Evolutionary conservation across 2,329 filamentous ascomycete genomes (phyloP).

Genomic region (Pestalotiopsis sp.): DNA sequence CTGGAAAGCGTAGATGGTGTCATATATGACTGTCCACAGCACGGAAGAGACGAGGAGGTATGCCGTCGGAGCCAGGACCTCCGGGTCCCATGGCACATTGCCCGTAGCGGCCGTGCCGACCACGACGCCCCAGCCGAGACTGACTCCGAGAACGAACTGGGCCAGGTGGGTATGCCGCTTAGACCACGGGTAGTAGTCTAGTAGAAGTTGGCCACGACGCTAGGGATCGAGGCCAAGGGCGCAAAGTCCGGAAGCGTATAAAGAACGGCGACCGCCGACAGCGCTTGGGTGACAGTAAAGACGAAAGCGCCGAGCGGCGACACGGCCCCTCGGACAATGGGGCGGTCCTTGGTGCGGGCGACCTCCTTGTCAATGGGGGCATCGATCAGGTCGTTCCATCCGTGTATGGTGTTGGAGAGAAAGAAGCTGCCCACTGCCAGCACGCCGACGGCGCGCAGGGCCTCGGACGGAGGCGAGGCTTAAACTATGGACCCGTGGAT

Average conservation of each 20-base stretch:
- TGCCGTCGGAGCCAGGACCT: conserved; percentile 18
- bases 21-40: conserved; percentile 34
- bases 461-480: conserved; percentile 10
- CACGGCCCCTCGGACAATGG: conserved; percentile 35
- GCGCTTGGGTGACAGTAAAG: conserved; percentile 28
- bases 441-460: conserved; percentile 17
- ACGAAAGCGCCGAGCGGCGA: conserved; percentile 26
- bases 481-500: conserved; percentile 10
- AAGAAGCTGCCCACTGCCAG: conserved; percentile 30
- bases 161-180: conserved; percentile 36
- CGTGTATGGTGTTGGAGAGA: conserved; percentile 32
- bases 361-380: conserved; percentile 31
- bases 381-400: conserved; percentile 37
- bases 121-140: conserved; percentile 31
- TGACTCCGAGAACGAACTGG: conserved; percentile 35
- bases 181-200: conserved; percentile 35
- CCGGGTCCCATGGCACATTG: neutral
- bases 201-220: conserved; percentile 25
- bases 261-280: conserved; percentile 23
- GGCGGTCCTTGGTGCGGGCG: conserved; percentile 30
- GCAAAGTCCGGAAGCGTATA: conserved; percentile 22
- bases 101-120: conserved; percentile 30
- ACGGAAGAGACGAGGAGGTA: conserved; percentile 28
- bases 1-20: conserved; percentile 37
- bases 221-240: conserved; percentile 26